phyloP scores from a whole-genome alignment of 495 filamentous ascomycete genomes.

The Beverwykella pulmonaria region DNA sequence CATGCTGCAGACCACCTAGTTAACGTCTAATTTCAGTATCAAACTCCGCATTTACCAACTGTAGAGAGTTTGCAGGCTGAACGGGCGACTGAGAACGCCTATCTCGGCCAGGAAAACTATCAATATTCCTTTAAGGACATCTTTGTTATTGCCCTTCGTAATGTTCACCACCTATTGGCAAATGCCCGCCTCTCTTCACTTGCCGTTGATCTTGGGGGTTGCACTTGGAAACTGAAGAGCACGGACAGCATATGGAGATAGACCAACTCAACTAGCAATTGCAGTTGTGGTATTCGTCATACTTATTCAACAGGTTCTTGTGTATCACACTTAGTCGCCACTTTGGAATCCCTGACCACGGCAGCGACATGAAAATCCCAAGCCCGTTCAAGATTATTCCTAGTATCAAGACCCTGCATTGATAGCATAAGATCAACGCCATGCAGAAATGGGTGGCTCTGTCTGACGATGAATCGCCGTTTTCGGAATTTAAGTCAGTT shows the following conservation, averaged over 20 bases:
- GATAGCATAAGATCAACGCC: not conserved
- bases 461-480: too few relatives aligned
- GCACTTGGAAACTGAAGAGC: constrained; percentile 38
- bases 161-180: constrained; percentile 25
- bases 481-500: too few relatives aligned
- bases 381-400: constrained; percentile 30
- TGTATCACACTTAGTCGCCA: constrained; percentile 38
- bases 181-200: constrained; percentile 23
- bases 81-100: constrained; percentile 34
- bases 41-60: constrained; percentile 39
- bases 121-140: constrained; percentile 20
- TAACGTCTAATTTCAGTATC: constrained; percentile 41
- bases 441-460: too few relatives aligned
- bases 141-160: constrained; percentile 40
- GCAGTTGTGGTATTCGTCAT: constrained; percentile 37
- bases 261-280: constrained; percentile 34
- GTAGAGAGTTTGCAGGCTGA: constrained; percentile 33
- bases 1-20: constrained; percentile 40
- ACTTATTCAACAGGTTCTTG: constrained; percentile 39
- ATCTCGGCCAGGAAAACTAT: constrained; percentile 10
- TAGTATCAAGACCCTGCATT: not conserved
- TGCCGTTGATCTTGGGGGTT: constrained; percentile 38
- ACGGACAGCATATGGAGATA: not conserved
- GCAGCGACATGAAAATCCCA: constrained; percentile 25
- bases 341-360: constrained; percentile 40